A percentile compares a stretch with the other conserved stretches of the same genome.
phyloP scores from a whole-genome alignment of 345 rosid species.

The Moricandia moricandioides region DNA sequence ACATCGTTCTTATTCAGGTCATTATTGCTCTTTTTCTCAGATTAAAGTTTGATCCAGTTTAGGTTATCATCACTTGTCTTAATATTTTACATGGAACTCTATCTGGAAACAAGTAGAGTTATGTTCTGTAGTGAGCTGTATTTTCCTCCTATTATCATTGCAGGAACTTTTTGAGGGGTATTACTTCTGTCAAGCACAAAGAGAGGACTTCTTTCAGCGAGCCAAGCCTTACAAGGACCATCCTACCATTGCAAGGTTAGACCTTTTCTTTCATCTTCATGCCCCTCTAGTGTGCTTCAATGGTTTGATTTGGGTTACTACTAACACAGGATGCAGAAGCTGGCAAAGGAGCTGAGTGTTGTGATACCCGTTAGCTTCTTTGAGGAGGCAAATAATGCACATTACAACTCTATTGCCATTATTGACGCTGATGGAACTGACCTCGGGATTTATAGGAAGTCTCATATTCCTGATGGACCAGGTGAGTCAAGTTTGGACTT shows the following conservation, averaged over 20 bases:
- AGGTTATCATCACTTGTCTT: background rate
- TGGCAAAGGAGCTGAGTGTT: constrained; percentile 80
- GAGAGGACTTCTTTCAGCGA: constrained; percentile 72
- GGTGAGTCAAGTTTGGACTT: constrained; percentile 42
- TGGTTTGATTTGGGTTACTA: background rate
- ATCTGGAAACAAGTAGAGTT: background rate
- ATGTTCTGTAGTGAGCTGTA: background rate
- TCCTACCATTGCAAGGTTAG: constrained; percentile 76
- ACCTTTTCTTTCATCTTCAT: background rate
- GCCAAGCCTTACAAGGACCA: constrained; percentile 81
- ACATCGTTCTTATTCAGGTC: constrained; percentile 91
- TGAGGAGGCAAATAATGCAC: constrained; percentile 92
- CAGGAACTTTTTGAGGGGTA: constrained; percentile 95
- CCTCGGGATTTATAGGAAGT: constrained; percentile 88
- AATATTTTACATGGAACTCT: background rate
- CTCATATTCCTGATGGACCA: constrained; percentile 98
- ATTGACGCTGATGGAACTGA: constrained; percentile 94
- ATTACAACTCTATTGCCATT: constrained; percentile 85
- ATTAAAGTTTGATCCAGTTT: background rate
- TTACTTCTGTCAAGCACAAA: constrained; percentile 98
- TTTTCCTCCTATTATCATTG: background rate
- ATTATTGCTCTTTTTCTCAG: background rate
- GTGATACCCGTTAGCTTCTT: constrained; percentile 94
- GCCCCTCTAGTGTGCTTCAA: background rate
- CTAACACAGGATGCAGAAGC: constrained; percentile 69